Conservation (phyloP, 176 grass and related monocot genomes). For the Calamus simplicifolius region DNA sequence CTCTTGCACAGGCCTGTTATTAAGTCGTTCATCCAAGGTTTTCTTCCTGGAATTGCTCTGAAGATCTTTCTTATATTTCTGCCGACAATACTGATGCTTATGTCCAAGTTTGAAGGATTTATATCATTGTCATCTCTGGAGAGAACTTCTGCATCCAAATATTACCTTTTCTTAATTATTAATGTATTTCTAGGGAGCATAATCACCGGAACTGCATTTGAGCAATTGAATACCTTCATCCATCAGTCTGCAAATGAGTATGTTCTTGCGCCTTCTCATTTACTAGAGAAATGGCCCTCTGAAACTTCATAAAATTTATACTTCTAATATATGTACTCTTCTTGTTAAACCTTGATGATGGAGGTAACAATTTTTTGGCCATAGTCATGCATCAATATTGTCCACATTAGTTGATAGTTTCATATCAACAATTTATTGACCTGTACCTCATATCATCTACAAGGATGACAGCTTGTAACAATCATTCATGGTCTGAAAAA, state of each 20-base stretch:
- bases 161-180: conserved; percentile 7
- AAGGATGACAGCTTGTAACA: too few species aligned
- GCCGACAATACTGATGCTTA: conserved; percentile 17
- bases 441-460: too few species aligned
- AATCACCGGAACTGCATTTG: conserved; percentile 2
- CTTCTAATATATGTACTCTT: too few species aligned
- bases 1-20: conserved; percentile 1
- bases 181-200: conserved; percentile 19
- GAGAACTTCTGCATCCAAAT: conserved; percentile 20
- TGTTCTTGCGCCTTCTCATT: background rate
- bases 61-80: conserved; percentile 24
- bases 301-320: too few species aligned
- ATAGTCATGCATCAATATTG: too few species aligned
- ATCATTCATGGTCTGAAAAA: too few species aligned
- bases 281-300: too few species aligned
- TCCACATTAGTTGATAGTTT: too few species aligned
- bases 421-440: too few species aligned
- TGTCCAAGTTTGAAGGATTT: conserved; percentile 16
- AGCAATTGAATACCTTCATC: conserved; percentile 7
- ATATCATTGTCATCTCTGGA: conserved; percentile 5
- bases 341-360: too few species aligned
- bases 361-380: too few species aligned
- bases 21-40: conserved; percentile 17
- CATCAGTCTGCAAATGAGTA: conserved; percentile 15
- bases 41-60: conserved; percentile 15